Evolutionary conservation across 1,284 basidiomycete genomes (phyloP), one percentile per base, ranked within the genome.

Genomic region (Athelia sp.): DNA sequence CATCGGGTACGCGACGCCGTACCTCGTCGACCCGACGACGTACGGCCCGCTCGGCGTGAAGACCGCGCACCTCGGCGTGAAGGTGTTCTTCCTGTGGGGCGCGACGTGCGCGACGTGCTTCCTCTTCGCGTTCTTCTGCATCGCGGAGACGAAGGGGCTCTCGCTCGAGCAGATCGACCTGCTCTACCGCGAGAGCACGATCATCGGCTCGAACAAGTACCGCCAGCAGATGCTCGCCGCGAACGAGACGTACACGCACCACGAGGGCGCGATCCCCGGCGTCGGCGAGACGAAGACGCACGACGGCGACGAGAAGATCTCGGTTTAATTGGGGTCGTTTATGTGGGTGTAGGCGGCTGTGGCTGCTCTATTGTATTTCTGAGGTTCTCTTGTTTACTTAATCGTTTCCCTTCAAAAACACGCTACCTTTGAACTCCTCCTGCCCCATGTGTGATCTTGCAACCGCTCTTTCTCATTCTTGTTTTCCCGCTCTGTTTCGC

Each of bases 61-160:
- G 19, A 40, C 36, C 9, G 36, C 36, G n/a, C 36, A 40, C n/a
- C 71, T 82, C 40, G 65, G 68, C 13, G 68, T 74, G 49, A 78
- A 76, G 59, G 78, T 82, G 55, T 82, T 80, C 74, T 80, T 76
- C 67, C 60, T 81, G 58, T 78, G 78, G 77, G 73, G 73, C 31
- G 61, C 65, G 23, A 70, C 69, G 38, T 74, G 72, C 59, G 54
- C 68, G 38, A 56, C 64, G 51, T 72, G 71, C 54, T 62, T 71
- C 59, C 40, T 74, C 57, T 75, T 74, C 67, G 66, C 68, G 48
- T 71, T 70, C 62, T 66, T 74, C 64, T 59, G 66, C 53, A 66
- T 76, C 21, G 62, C 62, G 45, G 66, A 69, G 51, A 62, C 61
- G n/a, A 60, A 61, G 46, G 60, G 60, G 13, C 56, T 62, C 3